phyloP scores from a whole-genome alignment of 164 flowering plant species.

The Umbellularia californica region DNA sequence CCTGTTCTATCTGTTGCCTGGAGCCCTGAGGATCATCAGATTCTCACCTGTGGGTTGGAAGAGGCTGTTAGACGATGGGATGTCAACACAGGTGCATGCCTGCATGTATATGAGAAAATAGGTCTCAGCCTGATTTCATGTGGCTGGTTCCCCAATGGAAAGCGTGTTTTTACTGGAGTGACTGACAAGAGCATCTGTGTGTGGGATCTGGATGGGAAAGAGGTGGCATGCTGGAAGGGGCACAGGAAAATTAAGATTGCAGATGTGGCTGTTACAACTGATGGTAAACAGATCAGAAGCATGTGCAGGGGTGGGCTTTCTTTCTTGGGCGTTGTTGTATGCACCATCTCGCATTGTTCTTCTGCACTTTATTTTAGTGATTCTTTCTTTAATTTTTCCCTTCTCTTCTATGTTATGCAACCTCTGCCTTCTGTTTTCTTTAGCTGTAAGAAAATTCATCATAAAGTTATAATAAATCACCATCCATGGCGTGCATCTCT shows the following conservation, averaged over 20 bases:
- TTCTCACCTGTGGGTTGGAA: conserved; percentile 82
- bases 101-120: conserved; percentile 56
- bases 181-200: conserved; percentile 75
- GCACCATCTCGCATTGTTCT: not conserved
- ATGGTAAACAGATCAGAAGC: conserved; percentile 64
- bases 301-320: conserved; percentile 29
- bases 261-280: conserved; percentile 67
- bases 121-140: conserved; percentile 63
- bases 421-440: not conserved
- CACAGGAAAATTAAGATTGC: conserved; percentile 54
- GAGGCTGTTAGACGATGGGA: conserved; percentile 78
- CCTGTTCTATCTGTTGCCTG: conserved; percentile 60
- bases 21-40: conserved; percentile 71
- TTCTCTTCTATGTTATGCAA: not conserved
- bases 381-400: not conserved
- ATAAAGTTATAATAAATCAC: no score
- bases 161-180: conserved; percentile 47
- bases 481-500: no score
- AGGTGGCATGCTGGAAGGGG: conserved; percentile 72
- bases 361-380: not conserved
- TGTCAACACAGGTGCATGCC: conserved; percentile 64
- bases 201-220: conserved; percentile 87
- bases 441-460: no score
- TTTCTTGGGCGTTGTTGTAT: not conserved
- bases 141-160: conserved; percentile 82